These are phyloP conservation scores for Eucalyptus tenuipes DNA, from an alignment of 345 rosid genomes.

Conservation along the genomic window DNA sequence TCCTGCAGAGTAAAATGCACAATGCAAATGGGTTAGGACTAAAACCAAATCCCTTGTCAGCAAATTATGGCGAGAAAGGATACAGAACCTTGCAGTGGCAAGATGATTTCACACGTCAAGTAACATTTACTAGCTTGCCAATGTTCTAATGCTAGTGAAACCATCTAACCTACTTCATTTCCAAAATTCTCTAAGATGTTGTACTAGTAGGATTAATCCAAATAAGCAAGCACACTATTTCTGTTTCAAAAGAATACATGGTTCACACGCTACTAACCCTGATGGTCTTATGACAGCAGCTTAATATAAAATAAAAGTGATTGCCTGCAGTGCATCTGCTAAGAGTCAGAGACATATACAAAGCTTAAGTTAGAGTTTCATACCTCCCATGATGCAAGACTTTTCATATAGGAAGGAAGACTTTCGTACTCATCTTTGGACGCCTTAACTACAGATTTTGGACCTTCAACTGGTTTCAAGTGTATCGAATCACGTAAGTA, in stretches of 20 bases:
- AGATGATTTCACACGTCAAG: not conserved
- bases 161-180: not conserved
- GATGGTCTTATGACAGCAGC: not conserved
- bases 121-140: not conserved
- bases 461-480: slow-evolving; percentile 2
- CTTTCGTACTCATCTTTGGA: slow-evolving; percentile 43
- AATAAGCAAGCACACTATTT: not conserved
- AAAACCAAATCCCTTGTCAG: not conserved
- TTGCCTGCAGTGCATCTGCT: not conserved
- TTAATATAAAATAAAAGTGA: not conserved
- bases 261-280: not conserved
- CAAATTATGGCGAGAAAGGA: not conserved
- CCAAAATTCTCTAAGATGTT: not conserved
- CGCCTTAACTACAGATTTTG: slow-evolving; percentile 14
- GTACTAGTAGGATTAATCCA: not conserved
- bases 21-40: too few species aligned
- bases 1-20: slow-evolving; percentile 28
- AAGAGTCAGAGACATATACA: not conserved
- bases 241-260: not conserved
- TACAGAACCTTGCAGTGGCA: not conserved
- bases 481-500: not conserved
- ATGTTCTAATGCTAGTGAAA: not conserved
- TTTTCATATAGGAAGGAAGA: slow-evolving; percentile 66
- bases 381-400: slow-evolving; percentile 91
- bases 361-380: not conserved